Conservation (phyloP, 2,329 filamentous ascomycete species). For the Cercospora beticola region DNA sequence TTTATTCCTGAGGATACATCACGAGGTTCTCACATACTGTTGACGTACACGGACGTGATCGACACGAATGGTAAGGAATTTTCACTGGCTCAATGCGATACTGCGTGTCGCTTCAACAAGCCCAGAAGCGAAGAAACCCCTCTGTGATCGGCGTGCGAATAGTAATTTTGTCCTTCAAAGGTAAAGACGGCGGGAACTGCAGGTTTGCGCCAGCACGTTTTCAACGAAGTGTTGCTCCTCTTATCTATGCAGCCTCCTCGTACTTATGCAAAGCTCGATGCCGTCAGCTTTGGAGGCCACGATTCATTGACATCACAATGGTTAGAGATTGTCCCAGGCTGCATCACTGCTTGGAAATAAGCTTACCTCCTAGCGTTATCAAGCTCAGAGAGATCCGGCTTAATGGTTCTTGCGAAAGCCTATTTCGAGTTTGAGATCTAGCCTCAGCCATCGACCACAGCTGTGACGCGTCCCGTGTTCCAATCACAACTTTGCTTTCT, state of each 20-base stretch:
- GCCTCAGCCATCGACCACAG: not conserved
- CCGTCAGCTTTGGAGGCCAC: not conserved
- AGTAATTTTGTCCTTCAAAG: not conserved
- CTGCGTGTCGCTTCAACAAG: not conserved
- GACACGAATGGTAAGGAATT: not conserved
- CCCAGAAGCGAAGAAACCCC: not conserved
- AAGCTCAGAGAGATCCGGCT: not conserved
- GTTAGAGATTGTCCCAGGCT: not conserved
- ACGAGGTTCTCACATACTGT: not conserved
- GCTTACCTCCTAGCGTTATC: not conserved
- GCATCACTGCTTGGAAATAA: not conserved
- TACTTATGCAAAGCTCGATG: not conserved
- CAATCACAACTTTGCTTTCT: not conserved
- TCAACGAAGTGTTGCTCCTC: not conserved
- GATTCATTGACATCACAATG: not conserved
- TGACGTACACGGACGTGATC: not conserved
- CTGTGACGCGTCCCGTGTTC: not conserved
- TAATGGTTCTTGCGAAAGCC: constrained; percentile 3
- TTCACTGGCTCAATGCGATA: not conserved
- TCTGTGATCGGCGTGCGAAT: not conserved
- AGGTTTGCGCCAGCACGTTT: not conserved
- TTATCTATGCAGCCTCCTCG: not conserved
- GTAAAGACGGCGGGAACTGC: not conserved
- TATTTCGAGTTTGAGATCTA: not conserved
- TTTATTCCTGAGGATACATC: constrained; percentile 13